Percentiles rank a stretch among this genome's conserved stretches.
Conservation (phyloP, 2,329 filamentous ascomycete genomes). For the Endoconidiophora laricicola region DNA sequence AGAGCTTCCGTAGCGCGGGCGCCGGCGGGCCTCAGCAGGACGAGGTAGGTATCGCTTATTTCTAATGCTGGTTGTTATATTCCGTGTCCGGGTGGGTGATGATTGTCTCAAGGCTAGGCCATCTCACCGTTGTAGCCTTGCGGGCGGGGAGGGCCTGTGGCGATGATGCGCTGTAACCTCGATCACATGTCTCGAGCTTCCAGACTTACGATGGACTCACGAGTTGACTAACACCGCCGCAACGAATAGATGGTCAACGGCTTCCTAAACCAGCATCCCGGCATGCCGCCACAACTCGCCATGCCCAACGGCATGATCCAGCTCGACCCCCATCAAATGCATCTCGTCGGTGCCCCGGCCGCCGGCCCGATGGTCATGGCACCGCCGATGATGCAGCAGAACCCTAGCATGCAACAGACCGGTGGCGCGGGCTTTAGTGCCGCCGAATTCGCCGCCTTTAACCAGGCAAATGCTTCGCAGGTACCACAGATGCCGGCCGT, state of each 20-base stretch:
- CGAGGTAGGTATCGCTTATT: conserved; percentile 34
- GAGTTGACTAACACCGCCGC: not conserved
- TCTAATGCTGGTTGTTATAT: no score
- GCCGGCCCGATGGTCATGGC: conserved; percentile 36
- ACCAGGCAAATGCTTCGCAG: conserved; percentile 36
- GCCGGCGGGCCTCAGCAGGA: conserved; percentile 52
- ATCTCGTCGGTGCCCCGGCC: conserved; percentile 3
- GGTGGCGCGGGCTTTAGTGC: conserved; percentile 51
- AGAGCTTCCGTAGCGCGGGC: conserved; percentile 59
- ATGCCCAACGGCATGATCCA: conserved; percentile 32
- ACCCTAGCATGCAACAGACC: conserved; percentile 19
- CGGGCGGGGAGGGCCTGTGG: conserved; percentile 13
- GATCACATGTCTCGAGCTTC: not conserved
- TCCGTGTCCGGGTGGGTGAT: no score
- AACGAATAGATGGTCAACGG: conserved; percentile 68
- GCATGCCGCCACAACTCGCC: conserved; percentile 36
- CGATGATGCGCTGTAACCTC: conserved; percentile 13
- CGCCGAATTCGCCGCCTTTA: conserved; percentile 77
- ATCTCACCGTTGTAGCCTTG: no score
- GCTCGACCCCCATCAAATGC: conserved; percentile 30
- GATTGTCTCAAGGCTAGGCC: no score
- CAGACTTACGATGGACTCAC: no score
- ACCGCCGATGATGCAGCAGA: conserved; percentile 26
- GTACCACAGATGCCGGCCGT: conserved; percentile 42
- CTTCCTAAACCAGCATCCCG: conserved; percentile 68